These are phyloP conservation scores for Casuarina glauca DNA, from an alignment of 306 rosid genomes.

Conservation along the genomic window DNA sequence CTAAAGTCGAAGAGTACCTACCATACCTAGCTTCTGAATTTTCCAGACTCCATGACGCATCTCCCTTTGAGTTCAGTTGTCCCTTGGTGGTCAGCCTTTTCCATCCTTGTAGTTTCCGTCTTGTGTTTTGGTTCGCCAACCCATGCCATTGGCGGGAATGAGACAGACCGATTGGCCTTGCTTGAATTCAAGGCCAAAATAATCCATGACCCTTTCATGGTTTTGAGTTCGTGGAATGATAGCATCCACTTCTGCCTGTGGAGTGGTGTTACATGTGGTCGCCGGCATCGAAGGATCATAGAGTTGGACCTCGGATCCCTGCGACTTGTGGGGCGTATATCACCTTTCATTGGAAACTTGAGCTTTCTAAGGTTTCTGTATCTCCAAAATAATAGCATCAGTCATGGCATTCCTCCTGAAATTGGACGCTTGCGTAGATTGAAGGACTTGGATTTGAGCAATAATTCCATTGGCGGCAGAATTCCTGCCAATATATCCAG, in stretches of 20 bases:
- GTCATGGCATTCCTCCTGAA: neutral
- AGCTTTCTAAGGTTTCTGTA: no score
- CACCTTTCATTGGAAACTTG: neutral
- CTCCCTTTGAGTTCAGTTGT: neutral
- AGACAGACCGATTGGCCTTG: neutral
- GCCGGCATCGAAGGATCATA: neutral
- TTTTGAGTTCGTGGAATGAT: neutral
- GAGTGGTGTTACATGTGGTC: neutral
- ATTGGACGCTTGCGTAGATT: neutral
- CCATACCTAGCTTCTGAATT: no score
- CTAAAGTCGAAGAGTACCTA: no score
- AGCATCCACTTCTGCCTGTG: neutral
- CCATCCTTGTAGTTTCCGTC: neutral
- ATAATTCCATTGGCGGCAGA: neutral
- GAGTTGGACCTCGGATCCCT: neutral
- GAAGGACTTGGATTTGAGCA: accelerated
- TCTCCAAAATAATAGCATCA: no score
- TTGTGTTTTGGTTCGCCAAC: neutral
- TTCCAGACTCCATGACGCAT: no score
- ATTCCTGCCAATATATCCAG: neutral
- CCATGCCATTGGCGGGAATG: neutral
- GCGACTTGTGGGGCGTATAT: neutral
- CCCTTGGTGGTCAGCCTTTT: neutral
- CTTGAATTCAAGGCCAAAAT: neutral
- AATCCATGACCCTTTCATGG: neutral